phyloP scores from a whole-genome alignment of 306 rosid species.

The Alnus glutinosa region DNA sequence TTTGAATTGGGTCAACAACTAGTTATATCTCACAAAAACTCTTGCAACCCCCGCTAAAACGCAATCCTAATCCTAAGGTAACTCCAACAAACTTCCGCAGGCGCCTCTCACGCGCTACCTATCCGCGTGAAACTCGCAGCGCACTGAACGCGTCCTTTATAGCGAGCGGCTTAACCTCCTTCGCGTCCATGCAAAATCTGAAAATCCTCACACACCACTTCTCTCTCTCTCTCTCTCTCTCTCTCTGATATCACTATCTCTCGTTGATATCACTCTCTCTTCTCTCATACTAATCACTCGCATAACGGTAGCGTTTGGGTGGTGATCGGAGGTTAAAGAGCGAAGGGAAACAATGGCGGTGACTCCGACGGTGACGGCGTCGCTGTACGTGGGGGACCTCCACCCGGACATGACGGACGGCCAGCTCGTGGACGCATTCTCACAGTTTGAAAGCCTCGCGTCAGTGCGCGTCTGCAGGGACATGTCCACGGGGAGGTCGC shows the following conservation, averaged over 20 bases:
- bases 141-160: background rate
- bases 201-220: slow-evolving; percentile 33
- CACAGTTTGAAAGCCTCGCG: slow-evolving; percentile 46
- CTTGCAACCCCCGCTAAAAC: too few species aligned
- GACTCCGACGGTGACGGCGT: slow-evolving; percentile 45
- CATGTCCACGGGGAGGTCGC: slow-evolving; percentile 59
- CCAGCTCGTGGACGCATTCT: slow-evolving; percentile 55
- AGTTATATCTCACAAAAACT: too few species aligned
- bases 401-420: slow-evolving; percentile 57
- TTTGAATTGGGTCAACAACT: too few species aligned
- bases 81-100: background rate
- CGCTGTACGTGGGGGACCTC: slow-evolving; percentile 88
- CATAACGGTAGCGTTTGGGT: background rate
- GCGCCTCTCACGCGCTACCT: slow-evolving; percentile 18
- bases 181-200: slow-evolving; percentile 50
- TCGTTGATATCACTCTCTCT: slow-evolving; percentile 15
- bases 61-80: too few species aligned
- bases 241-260: slow-evolving; percentile 6
- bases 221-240: slow-evolving; percentile 16
- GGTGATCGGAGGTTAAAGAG: background rate
- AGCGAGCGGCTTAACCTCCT: slow-evolving; percentile 48
- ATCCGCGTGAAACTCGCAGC: slow-evolving; percentile 26
- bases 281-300: background rate
- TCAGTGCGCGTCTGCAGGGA: slow-evolving; percentile 72
- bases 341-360: slow-evolving; percentile 50